Evolutionary conservation across 2,329 filamentous ascomycete genomes (phyloP), one percentile per base, ranked within the genome.

Genomic region (Pseudocercospora crystallina): DNA sequence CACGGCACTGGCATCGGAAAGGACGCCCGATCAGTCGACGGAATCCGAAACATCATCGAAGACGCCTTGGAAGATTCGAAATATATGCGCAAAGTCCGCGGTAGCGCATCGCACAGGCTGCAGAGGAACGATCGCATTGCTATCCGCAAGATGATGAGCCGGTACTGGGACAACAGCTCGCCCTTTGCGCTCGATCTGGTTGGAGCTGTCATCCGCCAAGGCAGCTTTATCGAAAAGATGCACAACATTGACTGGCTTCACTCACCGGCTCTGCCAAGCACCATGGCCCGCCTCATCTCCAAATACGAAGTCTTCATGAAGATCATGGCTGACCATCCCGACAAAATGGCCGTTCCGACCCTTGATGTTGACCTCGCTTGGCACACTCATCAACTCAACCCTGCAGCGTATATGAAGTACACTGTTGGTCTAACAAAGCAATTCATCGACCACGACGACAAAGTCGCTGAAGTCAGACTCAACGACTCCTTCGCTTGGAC

Each of bases 361-460:
- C 74, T 90, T 0, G 87, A 90, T 56, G 77, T 90, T 5, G 87
- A 90, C 63, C 73, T 90, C 0, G 86, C 81, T 0, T 90, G 87
- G 86, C 89, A 95, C 65, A 92, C 87, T 0, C 87, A 92, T 61
- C 86, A 92, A 65, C 80, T 92, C 2, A 80, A 73, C 8, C 85
- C 88, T 0, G 62, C 65, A 2, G 63, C 72, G 3, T 94, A 94
- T 70, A 85, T 82, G 60, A 52, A 65, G 2, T 85, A 80, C 64
- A 85, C 80, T 1, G 64, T 77, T 1, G 47, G 43, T 0, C 66
- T 67, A 15, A 78, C 76, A 5, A 63, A 62, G 1, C 81, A 78
- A 42, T 89, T 90, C 63, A 80, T 92, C 59, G 84, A 91, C 64
- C 89, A 95, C 63, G 86, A 94, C 67, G 90, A 95, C 74, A 92